Conservation (phyloP, 176 grass and related monocot genomes). For the Phoenix dactylifera region DNA sequence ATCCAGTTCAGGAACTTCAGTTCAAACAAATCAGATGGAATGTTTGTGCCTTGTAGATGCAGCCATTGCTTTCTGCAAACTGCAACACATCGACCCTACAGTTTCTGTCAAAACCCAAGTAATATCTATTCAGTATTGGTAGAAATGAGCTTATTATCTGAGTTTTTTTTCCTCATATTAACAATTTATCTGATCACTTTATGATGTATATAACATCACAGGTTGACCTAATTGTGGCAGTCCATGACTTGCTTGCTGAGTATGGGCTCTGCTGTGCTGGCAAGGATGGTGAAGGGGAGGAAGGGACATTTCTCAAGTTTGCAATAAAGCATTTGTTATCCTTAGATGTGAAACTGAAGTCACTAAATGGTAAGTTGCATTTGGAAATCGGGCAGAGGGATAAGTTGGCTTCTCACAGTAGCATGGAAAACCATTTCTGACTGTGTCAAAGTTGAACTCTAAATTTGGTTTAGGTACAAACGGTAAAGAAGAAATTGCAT, state of each 20-base stretch:
- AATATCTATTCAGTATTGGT: slow-evolving; percentile 23
- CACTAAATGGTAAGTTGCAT: slow-evolving; percentile 53
- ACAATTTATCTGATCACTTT: not conserved
- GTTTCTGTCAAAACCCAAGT: slow-evolving; percentile 82
- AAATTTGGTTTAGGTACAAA: slow-evolving; percentile 48
- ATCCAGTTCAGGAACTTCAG: slow-evolving; percentile 29
- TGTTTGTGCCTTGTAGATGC: slow-evolving; percentile 76
- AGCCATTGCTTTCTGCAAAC: slow-evolving; percentile 89
- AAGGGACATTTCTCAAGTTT: slow-evolving; percentile 89
- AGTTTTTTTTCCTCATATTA: slow-evolving; percentile 8
- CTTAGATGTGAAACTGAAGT: slow-evolving; percentile 87
- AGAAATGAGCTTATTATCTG: slow-evolving; percentile 11
- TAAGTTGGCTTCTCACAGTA: not conserved
- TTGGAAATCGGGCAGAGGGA: not conserved
- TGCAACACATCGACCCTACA: slow-evolving; percentile 84
- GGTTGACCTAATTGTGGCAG: slow-evolving; percentile 83
- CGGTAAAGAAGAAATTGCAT: slow-evolving; percentile 43
- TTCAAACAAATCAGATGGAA: slow-evolving; percentile 61
- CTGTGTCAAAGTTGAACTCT: not conserved
- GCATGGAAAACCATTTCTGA: not conserved
- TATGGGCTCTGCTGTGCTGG: slow-evolving; percentile 91
- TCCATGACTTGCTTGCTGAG: slow-evolving; percentile 95
- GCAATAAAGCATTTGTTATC: slow-evolving; percentile 94
- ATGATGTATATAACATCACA: slow-evolving; percentile 24
- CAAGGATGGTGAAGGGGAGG: slow-evolving; percentile 63